Conservation (phyloP, 306 rosid genomes). For the Cicer arietinum region DNA sequence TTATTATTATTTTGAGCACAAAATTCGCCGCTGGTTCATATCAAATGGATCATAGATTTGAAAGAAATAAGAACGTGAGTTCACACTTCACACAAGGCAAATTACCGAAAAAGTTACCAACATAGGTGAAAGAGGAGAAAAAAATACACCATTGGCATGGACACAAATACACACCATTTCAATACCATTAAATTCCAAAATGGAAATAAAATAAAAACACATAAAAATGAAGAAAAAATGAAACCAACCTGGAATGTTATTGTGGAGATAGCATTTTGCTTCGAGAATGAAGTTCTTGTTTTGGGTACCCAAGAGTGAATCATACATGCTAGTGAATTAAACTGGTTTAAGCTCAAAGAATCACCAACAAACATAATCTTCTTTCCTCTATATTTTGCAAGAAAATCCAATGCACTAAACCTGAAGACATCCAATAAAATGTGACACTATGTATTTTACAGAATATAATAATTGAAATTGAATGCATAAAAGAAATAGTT, state of each 20-base stretch:
- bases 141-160: conserved; percentile 38
- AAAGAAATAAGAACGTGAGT: not conserved
- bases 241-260: conserved; percentile 73
- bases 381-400: conserved; percentile 81
- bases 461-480: no score
- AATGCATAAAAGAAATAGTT: no score
- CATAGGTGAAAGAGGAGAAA: conserved; percentile 29
- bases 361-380: conserved; percentile 98
- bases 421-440: conserved; percentile 40
- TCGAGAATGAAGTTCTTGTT: conserved; percentile 51
- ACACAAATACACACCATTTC: conserved; percentile 23
- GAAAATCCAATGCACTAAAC: conserved; percentile 74
- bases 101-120: conserved; percentile 13
- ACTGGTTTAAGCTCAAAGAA: conserved; percentile 87
- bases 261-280: conserved; percentile 54
- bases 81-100: conserved; percentile 43
- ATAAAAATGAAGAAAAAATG: not conserved
- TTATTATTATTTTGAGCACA: not conserved
- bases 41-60: not conserved
- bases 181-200: conserved; percentile 17
- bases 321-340: conserved; percentile 86
- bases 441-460: no score
- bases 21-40: not conserved
- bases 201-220: not conserved
- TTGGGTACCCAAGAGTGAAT: conserved; percentile 83